Conservation (phyloP, 2,329 filamentous ascomycete species). For the Trichoderma sp. region DNA sequence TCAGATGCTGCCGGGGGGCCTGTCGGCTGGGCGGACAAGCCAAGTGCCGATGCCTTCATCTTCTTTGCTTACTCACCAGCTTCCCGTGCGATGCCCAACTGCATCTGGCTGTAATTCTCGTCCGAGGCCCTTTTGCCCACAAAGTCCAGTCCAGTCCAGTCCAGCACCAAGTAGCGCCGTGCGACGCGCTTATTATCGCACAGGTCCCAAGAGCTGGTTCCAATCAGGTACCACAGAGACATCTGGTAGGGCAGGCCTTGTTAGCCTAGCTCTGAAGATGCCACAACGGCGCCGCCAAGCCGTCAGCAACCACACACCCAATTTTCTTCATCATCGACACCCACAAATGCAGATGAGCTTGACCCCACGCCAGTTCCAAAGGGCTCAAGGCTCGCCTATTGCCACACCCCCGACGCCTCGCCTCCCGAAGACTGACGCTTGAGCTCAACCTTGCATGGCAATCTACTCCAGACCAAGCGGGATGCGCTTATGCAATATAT, state of each 20-base stretch:
- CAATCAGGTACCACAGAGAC: slow-evolving; percentile 11
- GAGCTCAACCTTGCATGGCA: slow-evolving; percentile 25
- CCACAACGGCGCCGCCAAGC: slow-evolving; percentile 16
- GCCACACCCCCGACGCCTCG: slow-evolving; percentile 15
- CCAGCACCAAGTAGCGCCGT: neutral
- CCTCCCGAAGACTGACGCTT: slow-evolving; percentile 24
- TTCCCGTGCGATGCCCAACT: neutral
- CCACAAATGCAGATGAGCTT: slow-evolving; percentile 2
- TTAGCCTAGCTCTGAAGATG: slow-evolving; percentile 11
- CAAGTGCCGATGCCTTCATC: neutral
- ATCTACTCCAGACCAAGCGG: neutral
- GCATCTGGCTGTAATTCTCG: slow-evolving; percentile 6
- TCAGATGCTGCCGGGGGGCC: neutral
- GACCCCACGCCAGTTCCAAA: slow-evolving; percentile 6
- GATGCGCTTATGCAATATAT: neutral
- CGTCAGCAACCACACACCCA: slow-evolving; percentile 15
- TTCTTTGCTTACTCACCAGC: neutral
- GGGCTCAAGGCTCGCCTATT: slow-evolving; percentile 15
- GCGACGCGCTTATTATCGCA: slow-evolving; percentile 13
- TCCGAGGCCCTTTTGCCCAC: neutral
- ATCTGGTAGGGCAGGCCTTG: slow-evolving; percentile 17
- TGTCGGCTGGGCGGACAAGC: neutral
- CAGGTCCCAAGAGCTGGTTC: slow-evolving; percentile 1
- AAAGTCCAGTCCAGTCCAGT: neutral
- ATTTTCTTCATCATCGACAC: slow-evolving; percentile 9